Evolutionary conservation across 306 rosid species (phyloP), one percentile per base, ranked within the genome.

Genomic region (Corylus avellana): DNA sequence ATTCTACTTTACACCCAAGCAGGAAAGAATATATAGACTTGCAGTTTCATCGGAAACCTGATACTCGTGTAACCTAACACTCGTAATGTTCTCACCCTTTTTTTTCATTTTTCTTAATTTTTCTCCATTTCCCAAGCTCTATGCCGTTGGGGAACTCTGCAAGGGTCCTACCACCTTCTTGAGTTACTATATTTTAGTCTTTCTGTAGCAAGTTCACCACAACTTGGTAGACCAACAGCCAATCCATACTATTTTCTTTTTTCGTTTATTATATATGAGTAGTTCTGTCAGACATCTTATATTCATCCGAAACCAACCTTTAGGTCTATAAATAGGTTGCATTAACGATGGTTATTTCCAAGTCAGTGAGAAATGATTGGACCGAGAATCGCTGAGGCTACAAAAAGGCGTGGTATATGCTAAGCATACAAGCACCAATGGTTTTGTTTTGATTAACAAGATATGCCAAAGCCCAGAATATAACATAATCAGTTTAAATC

Each of bases 401-500:
- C 29, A 27, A 25, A 61, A 27, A 4, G 16, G 42, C 18, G 39
- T 56, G 11, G n/a, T 6, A 7, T 56, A 49, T 16, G 17, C 5
- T 13, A 62, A 16, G 48, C 27, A 72, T 8, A 22, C 18, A 49
- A 75, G 51, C 75, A 80, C 42, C 12, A 50, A 37, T 53, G 29
- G 46, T 42, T 67, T 71, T 17, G 74, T 25, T 56, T 58, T 17
- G 74, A 16, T 56, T 5, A 53, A 53, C 66, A 59, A 63, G n/a
- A 2, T 14, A 29, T 32, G 46, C 70, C 70, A 32, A 63, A 54
- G 58, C 57, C 78, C 51, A 75, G 59, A 53, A 77, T 64, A 57
- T 14, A 77, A 61, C 37, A 75, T 76, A 79, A 78, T 32, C 74
- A 85, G 73, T 49, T 56, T 4, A 18, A 56, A 79, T 64, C 39